Evolutionary conservation across 768 basidiomycete species (phyloP), one percentile per base, ranked within the genome.

Genomic region (Mycena alexandri): DNA sequence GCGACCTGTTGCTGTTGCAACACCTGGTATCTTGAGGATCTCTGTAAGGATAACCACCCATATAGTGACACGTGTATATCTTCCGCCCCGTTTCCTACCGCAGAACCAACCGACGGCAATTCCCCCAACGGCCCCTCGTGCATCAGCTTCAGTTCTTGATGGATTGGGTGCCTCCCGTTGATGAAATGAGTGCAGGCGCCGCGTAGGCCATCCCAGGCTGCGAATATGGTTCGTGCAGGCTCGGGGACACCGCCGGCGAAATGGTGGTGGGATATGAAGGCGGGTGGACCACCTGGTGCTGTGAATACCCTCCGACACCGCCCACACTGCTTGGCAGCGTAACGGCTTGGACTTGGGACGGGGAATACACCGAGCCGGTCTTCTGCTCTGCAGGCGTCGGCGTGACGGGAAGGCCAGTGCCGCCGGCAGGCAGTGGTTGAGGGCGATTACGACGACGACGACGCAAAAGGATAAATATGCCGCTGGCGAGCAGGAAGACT

Each of bases 221-320:
- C 33, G 51, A 34, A 53, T 53, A 53, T 34, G 51, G 22, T 36
- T 6, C 51, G 19, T 53, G 51, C 33, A 53, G 12, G 51, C 12
- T 53, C 51, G 51, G 33, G 33, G 54, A 36, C 42, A 56, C 41
- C 54, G 41, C 17, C 36, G 41, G 22, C 41, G 54, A 55, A 55
- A 55, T 55, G 24, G 54, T 55, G 38, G 54, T 55, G 57, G 57
- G 29, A 58, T 58, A 58, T 44, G 46, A 47, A 59, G 29, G 44
- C 41, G 57, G 14, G 44, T 36, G 44, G 57, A 59, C 44, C 29
- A 57, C 42, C 25, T 59, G 8, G 44, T n/a, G 57, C 34, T 34
- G 44, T 25, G 57, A 46, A 36, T 59, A 59, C 22, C 57, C 54
- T 56, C 22, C 54, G 53, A 42, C 53, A 56, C 42, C 41, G 11